phyloP scores from a whole-genome alignment of 75 land plant genomes.

The Selaginella moellendorffii region DNA sequence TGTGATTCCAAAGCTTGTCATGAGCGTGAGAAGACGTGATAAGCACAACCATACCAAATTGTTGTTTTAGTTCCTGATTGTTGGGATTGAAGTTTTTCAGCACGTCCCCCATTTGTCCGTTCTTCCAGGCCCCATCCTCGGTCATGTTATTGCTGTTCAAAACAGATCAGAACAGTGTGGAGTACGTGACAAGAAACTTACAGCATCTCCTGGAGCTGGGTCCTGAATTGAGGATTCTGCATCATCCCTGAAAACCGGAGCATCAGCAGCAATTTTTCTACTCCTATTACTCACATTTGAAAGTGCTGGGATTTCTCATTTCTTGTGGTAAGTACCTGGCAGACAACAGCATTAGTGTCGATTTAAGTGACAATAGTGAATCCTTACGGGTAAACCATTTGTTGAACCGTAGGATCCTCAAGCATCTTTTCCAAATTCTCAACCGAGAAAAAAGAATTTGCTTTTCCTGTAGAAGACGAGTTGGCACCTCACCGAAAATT shows the following conservation, averaged over 20 bases:
- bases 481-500: too few species aligned
- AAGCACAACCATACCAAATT: slow-evolving; percentile 49
- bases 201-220: slow-evolving; percentile 90
- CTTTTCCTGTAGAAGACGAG: slow-evolving; percentile 15
- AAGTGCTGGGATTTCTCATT: slow-evolving; percentile 75
- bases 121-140: slow-evolving; percentile 47
- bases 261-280: not conserved
- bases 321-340: slow-evolving; percentile 85
- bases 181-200: slow-evolving; percentile 19
- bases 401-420: slow-evolving; percentile 93
- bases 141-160: slow-evolving; percentile 61
- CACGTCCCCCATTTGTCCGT: slow-evolving; percentile 27
- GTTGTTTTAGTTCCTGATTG: slow-evolving; percentile 85
- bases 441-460: slow-evolving; percentile 39
- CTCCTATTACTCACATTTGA: slow-evolving; percentile 56
- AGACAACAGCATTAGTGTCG: not conserved
- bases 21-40: not conserved
- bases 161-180: not conserved
- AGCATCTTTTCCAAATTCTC: slow-evolving; percentile 89
- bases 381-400: slow-evolving; percentile 92
- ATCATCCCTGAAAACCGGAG: slow-evolving; percentile 57
- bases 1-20: slow-evolving; percentile 16
- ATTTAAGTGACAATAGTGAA: not conserved
- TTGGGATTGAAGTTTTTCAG: slow-evolving; percentile 46
- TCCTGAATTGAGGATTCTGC: slow-evolving; percentile 77